Evolutionary conservation across 1,284 basidiomycete genomes (phyloP).

Genomic region (Fomitopsis palustris): DNA sequence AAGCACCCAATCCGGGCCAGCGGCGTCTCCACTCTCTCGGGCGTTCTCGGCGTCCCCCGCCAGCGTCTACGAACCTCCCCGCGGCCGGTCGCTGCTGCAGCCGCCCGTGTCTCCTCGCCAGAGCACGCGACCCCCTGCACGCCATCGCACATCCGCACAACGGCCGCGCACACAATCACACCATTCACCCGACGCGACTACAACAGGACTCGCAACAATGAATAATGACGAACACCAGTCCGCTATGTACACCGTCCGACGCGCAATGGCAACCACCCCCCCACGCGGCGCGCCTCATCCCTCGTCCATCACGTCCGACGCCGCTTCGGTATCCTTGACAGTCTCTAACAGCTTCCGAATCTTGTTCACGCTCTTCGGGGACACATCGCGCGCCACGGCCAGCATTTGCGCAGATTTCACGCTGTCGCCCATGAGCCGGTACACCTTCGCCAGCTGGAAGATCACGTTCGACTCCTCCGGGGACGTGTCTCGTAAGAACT

Average conservation of each 20-base stretch:
- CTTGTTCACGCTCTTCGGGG: conserved; percentile 74
- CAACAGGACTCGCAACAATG: background rate
- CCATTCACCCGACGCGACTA: background rate
- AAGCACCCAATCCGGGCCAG: conserved; percentile 12
- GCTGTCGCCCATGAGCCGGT: conserved; percentile 74
- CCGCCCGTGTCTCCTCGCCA: background rate
- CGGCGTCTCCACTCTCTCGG: conserved; percentile 16
- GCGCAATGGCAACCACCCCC: conserved; percentile 5
- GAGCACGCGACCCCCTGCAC: background rate
- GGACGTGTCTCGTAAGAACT: conserved; percentile 72
- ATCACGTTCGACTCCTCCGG: conserved; percentile 94
- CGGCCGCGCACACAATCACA: background rate
- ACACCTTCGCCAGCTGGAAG: conserved; percentile 91
- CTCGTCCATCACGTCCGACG: conserved; percentile 67
- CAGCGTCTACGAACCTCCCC: background rate
- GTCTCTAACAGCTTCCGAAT: conserved; percentile 74
- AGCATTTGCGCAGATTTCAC: conserved; percentile 81
- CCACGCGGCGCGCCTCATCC: conserved; percentile 34
- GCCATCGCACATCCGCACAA: background rate
- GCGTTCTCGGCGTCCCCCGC: conserved; percentile 9
- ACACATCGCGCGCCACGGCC: conserved; percentile 83
- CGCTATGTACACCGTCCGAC: conserved; percentile 5
- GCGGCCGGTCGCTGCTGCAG: background rate
- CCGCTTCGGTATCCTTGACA: conserved; percentile 55
- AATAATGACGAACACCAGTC: conserved; percentile 1